Evolutionary conservation across 83 land plant genomes (phyloP).

Genomic region (Diphasiastrum complanatum): DNA sequence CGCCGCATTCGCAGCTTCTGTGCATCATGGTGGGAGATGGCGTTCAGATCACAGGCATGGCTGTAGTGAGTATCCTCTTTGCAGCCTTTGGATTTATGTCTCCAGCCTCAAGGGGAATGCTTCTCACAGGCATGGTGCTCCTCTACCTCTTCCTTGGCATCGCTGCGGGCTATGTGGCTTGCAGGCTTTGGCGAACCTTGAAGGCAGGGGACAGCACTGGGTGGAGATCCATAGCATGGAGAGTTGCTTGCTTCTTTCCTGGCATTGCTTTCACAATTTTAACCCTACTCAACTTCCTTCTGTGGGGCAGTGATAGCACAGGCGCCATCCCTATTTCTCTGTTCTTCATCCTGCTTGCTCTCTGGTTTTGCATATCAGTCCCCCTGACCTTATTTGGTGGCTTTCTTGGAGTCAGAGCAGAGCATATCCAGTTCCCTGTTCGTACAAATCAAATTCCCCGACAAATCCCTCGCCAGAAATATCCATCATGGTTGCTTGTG

Average conservation of each 20-base stretch:
- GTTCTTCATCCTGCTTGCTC: constrained; percentile 48
- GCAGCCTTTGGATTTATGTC: constrained; percentile 55
- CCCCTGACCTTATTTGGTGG: constrained; percentile 12
- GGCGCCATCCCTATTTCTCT: constrained; percentile 67
- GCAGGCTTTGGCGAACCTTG: constrained; percentile 52
- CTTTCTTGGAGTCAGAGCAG: constrained; percentile 1
- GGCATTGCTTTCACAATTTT: constrained; percentile 50
- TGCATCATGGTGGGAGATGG: constrained; percentile 59
- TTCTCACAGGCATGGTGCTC: constrained; percentile 48
- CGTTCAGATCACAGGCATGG: constrained; percentile 50
- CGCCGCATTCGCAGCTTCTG: constrained; percentile 37
- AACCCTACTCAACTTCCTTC: constrained; percentile 47
- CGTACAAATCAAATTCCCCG: constrained; percentile 14
- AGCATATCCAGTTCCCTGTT: constrained; percentile 4
- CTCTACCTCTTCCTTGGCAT: constrained; percentile 56
- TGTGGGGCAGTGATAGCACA: constrained; percentile 53
- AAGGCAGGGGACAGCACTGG: constrained; percentile 44
- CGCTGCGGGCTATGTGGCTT: constrained; percentile 42
- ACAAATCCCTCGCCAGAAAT: constrained; percentile 7
- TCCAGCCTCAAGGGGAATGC: constrained; percentile 60
- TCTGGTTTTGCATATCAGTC: constrained; percentile 83
- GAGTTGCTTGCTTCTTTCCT: constrained; percentile 67
- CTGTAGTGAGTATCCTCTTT: constrained; percentile 42
- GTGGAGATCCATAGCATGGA: constrained; percentile 65
- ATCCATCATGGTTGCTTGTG: constrained; percentile 11